Evolutionary conservation across 108 stramenopile genomes (phyloP), one percentile per base, ranked within the genome.

Genomic region (Pseudonitzschia delicatissima): DNA sequence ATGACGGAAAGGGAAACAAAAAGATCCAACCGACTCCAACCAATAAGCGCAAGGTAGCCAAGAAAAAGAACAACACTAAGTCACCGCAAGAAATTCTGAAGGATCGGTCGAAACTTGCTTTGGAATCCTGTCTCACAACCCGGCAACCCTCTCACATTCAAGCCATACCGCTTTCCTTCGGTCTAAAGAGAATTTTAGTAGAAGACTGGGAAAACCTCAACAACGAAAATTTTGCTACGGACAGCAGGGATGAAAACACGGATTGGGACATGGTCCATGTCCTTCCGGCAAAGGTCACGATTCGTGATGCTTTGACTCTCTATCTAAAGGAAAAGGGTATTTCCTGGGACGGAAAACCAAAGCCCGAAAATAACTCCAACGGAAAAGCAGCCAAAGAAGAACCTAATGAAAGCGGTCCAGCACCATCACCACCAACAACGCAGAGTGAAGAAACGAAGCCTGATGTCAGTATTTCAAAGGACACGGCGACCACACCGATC

Each of bases 171-270:
- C 61, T 92, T 23, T 80, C 91, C 0, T 84, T 86, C 58, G 66
- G 76, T 17, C 68, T 92, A 15, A 88, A 89, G 57, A 76, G 82
- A 64, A 57, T 87, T 4, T 57, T 92, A 60, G 87, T 89, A 8
- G 88, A 92, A 50, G 87, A 86, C 21, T 92, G 91, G 91, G 86
- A 87, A 69, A 72, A 86, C 40, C 67, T 92, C 35, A 40, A 42
- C 21, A 1, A 40, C 21, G 20, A 42, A 8, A n/a, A 35, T 36
- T 15, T 20, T 26, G 59, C 75, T 18, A 5, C 11, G 7, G 4
- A n/a, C 15, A 11, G 6, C 11, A 33, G 6, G 5, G 31, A 33
- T n/a, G 53, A 55, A 25, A 33, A 0, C 29, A 33, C 12, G 1
- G 84, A 87, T 40, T 86, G 86, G 69, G 59, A 74, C 15, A 87